Conservation (phyloP, 108 stramenopile genomes). For the Cylindrotheca closterium region DNA sequence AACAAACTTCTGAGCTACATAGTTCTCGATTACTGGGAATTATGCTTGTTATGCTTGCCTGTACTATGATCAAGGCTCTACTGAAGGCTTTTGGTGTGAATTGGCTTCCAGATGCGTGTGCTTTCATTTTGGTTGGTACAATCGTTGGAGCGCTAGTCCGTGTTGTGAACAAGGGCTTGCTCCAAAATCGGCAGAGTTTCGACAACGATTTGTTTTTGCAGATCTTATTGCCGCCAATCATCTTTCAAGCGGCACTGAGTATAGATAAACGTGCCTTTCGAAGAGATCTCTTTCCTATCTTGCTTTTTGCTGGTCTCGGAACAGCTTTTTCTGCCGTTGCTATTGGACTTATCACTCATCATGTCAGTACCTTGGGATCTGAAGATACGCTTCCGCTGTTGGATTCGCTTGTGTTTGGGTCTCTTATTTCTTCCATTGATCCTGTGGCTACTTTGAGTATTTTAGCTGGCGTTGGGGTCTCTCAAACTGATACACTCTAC, state of each 20-base stretch:
- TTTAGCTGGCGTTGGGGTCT: slow-evolving; percentile 70
- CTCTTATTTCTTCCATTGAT: slow-evolving; percentile 88
- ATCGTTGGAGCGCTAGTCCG: slow-evolving; percentile 39
- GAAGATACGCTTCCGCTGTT: slow-evolving; percentile 48
- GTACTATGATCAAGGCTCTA: slow-evolving; percentile 64
- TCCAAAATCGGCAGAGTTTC: slow-evolving; percentile 56
- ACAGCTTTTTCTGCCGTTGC: slow-evolving; percentile 66
- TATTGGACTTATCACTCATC: slow-evolving; percentile 67
- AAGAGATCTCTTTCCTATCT: slow-evolving; percentile 70
- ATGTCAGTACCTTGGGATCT: slow-evolving; percentile 28
- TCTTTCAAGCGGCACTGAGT: slow-evolving; percentile 77
- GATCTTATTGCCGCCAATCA: slow-evolving; percentile 84
- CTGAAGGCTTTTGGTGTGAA: slow-evolving; percentile 48
- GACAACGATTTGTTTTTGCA: slow-evolving; percentile 84
- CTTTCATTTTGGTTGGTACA: slow-evolving; percentile 74
- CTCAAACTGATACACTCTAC: slow-evolving; percentile 77
- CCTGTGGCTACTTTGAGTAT: slow-evolving; percentile 86
- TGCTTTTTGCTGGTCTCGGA: slow-evolving; percentile 78
- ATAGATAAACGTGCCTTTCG: slow-evolving; percentile 79
- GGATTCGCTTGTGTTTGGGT: slow-evolving; percentile 85
- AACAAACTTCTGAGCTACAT: slow-evolving; percentile 37
- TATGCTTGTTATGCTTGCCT: slow-evolving; percentile 67
- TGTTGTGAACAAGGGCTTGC: slow-evolving; percentile 24
- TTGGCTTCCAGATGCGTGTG: slow-evolving; percentile 83
- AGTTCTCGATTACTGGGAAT: slow-evolving; percentile 62